Evolutionary conservation across 164 flowering plant species (phyloP).

Genomic region (Nelumbo lutea): DNA sequence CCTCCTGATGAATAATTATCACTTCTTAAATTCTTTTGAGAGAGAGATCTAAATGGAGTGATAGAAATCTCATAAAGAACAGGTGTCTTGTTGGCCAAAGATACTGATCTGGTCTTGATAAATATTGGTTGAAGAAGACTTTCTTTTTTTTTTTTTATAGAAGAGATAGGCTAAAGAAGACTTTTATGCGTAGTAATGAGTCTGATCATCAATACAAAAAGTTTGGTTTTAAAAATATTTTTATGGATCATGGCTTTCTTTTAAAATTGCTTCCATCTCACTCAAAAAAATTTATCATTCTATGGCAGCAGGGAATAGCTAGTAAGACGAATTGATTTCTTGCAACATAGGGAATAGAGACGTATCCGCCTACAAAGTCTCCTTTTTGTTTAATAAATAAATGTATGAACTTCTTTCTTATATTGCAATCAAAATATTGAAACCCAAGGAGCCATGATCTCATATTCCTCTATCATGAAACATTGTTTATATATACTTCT

Average conservation of each 20-base stretch:
- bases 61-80: constrained; percentile 2
- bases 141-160: neutral
- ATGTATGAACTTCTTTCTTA: neutral
- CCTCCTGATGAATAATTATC: neutral
- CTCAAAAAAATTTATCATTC: neutral
- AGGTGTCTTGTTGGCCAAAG: constrained; percentile 1
- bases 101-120: neutral
- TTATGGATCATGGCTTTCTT: neutral
- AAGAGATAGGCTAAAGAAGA: neutral
- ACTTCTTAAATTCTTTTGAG: neutral
- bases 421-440: neutral
- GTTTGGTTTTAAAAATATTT: neutral
- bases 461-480: neutral
- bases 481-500: too few species aligned
- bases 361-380: neutral
- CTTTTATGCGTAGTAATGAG: neutral
- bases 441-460: neutral
- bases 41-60: neutral
- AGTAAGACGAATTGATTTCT: neutral
- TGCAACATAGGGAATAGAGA: constrained; percentile 1
- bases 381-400: neutral
- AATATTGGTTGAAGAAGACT: constrained; percentile 7
- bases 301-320: neutral
- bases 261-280: constrained; percentile 2
- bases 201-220: neutral